Base-by-base conservation (phyloP, 2,329 filamentous ascomycete genomes). In the Byssothecium circinans region DNA sequence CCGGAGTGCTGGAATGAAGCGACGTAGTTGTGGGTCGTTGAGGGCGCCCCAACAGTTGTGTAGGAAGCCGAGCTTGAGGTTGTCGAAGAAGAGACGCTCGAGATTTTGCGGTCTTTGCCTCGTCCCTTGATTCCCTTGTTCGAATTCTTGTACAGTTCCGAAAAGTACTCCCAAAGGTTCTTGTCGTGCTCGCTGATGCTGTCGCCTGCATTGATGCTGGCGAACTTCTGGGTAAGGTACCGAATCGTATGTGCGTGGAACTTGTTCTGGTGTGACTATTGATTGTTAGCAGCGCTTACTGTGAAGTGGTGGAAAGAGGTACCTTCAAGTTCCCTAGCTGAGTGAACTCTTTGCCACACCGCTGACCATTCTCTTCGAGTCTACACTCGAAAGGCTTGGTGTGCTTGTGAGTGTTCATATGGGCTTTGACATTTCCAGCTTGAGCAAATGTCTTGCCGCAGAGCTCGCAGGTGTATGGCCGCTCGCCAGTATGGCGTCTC, bases 51-150 rank as follows among this genome's bases (percentile, higher is more conserved):
- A 23, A 60, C 34, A 4, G 49, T 37, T 1, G 55, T 42, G 54
- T 64, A 69, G 3, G 59, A 60, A 8, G 64, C 62, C 1, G 59
- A 50, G 45, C 60, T 60, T 3, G 62, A 57, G 8, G 58, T 53
- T 15, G 54, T 57, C 5, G 66, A 63, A 1, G 61, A 56, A 2
- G 65, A 55, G 22, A 64, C 49, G 10, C 69, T 64, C 35, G 70
- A 72, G 56, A 91, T 86, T 48, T 84, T 84, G 47, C 89, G 80
- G 59, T 91, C 88, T 67, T 92, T 94, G 35, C 94, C 94, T 37
- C 94, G 85, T 10, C 94, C 94, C 73, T 96, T 97, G 77, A 97
- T 96, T 1, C 94, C 94, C 72, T 96, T 96, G 80, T 97, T 97
- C 74, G 88, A 91, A 74, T 97, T 95, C 77, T 95, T 96, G 80